These are phyloP conservation scores for Amanita exitialis DNA, from an alignment of 768 basidiomycete genomes.

Conservation along the genomic window DNA sequence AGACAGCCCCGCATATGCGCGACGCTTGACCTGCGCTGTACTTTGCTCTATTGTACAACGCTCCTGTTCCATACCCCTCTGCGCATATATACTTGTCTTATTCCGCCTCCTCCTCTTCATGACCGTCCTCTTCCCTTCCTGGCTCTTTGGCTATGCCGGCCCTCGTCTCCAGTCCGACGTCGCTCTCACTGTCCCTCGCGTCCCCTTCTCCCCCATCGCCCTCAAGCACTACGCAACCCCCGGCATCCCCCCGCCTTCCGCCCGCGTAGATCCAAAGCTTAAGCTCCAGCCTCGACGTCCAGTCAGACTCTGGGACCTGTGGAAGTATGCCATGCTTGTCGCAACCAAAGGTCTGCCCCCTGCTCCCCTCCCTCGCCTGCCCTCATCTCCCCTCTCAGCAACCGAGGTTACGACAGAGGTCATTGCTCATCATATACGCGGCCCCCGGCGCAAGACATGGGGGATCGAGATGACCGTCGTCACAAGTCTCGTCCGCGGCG, in stretches of 20 bases:
- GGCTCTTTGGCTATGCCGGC: conserved; percentile 9
- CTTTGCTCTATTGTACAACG: not conserved
- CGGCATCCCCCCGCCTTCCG: conserved; percentile 61
- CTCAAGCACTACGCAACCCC: conserved; percentile 55
- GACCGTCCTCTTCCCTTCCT: conserved; percentile 13
- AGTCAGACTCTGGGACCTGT: conserved; percentile 57
- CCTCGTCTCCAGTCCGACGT: conserved; percentile 4
- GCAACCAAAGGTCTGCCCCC: conserved; percentile 48
- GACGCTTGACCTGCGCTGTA: not conserved
- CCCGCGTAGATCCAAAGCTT: conserved; percentile 62
- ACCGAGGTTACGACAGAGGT: conserved; percentile 55
- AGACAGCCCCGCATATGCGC: not conserved
- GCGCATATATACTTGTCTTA: not conserved
- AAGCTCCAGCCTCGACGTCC: conserved; percentile 46
- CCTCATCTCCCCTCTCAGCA: conserved; percentile 15
- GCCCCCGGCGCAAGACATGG: conserved; percentile 87
- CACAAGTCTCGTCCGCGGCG: conserved; percentile 76
- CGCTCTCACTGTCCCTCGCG: conserved; percentile 14
- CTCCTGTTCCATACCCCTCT: conserved; percentile 1
- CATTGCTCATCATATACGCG: conserved; percentile 71
- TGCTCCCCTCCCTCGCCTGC: not conserved
- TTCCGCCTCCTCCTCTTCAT: conserved; percentile 5
- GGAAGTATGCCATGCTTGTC: conserved; percentile 61
- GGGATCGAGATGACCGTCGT: conserved; percentile 91
- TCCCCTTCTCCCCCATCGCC: conserved; percentile 19